Evolutionary conservation across 1,284 basidiomycete genomes (phyloP).

Genomic region (Cryptococcus wingfieldii): DNA sequence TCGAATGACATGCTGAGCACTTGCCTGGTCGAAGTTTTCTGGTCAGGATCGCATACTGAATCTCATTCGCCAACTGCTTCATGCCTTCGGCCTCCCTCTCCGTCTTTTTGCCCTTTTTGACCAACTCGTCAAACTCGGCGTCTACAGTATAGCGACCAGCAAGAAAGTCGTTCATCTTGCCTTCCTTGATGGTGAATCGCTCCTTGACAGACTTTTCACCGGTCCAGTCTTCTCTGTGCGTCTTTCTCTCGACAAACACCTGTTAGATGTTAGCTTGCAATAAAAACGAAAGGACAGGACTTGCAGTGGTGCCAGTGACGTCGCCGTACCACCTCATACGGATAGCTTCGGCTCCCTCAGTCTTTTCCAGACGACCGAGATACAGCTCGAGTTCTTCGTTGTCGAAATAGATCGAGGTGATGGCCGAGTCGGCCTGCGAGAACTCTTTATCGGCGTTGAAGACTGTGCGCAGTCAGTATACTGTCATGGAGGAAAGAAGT

Average conservation of each 20-base stretch:
- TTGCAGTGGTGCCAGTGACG: conserved; percentile 67
- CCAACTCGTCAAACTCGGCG: conserved; percentile 83
- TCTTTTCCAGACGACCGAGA: conserved; percentile 94
- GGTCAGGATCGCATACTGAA: conserved; percentile 87
- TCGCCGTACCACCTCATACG: conserved; percentile 98
- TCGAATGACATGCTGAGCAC: conserved; percentile 21
- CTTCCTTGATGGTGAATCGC: conserved; percentile 94
- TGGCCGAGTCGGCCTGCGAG: conserved; percentile 76
- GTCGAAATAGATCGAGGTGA: conserved; percentile 60
- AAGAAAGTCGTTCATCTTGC: conserved; percentile 88
- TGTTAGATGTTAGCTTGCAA: conserved; percentile 35
- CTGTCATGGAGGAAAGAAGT: not conserved
- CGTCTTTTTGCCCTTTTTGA: conserved; percentile 88
- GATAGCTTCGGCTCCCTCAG: conserved; percentile 95
- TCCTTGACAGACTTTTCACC: conserved; percentile 99
- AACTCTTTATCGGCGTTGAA: conserved; percentile 96
- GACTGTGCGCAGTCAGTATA: conserved; percentile 54
- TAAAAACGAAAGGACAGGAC: conserved; percentile 20
- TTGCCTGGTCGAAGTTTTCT: conserved; percentile 74
- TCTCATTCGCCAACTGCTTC: conserved; percentile 94
- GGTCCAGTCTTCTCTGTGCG: conserved; percentile 98
- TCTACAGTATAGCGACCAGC: conserved; percentile 90
- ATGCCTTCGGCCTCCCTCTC: conserved; percentile 90
- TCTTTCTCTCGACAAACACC: conserved; percentile 99
- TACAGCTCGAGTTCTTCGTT: conserved; percentile 97